Evolutionary conservation across 306 rosid species (phyloP).

Genomic region (Vachellia collinsii): DNA sequence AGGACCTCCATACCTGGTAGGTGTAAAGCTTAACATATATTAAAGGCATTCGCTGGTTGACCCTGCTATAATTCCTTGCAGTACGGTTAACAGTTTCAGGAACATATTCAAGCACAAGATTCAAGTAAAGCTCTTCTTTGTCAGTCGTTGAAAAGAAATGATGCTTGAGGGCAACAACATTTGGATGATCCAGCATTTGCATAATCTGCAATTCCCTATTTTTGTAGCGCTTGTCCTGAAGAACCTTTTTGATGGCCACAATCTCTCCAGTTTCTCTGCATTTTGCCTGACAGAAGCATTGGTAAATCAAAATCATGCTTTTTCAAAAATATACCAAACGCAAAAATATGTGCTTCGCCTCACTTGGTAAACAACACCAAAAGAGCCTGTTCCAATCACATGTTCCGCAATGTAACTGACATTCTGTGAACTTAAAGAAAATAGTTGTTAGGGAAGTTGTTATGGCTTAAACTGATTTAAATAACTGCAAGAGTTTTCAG

Average conservation of each 20-base stretch:
- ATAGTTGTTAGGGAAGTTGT: constrained; percentile 24
- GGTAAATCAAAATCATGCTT: constrained; percentile 10
- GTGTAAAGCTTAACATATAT: constrained; percentile 94
- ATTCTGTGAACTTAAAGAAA: constrained; percentile 55
- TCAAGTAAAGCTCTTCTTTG: constrained; percentile 91
- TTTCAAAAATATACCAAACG: constrained; percentile 21
- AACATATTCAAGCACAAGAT: constrained; percentile 95
- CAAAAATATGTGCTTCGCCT: constrained; percentile 34
- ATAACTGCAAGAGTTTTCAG: constrained; percentile 20
- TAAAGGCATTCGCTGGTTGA: constrained; percentile 93
- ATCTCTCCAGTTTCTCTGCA: constrained; percentile 99
- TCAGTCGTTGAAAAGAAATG: constrained; percentile 92
- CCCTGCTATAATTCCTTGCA: constrained; percentile 89
- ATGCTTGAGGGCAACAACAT: constrained; percentile 87
- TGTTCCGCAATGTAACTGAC: constrained; percentile 88
- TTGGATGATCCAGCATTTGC: constrained; percentile 99
- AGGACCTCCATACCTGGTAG: constrained; percentile 68
- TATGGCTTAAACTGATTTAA: constrained; percentile 18
- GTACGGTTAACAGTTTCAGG: constrained; percentile 91
- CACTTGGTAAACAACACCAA: constrained; percentile 96
- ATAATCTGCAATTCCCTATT: constrained; percentile 96
- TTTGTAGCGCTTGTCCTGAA: constrained; percentile 98
- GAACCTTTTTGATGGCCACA: constrained; percentile 98
- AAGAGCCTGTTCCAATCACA: constrained; percentile 96
- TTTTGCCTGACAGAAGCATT: constrained; percentile 68